Percentiles rank a stretch among this genome's conserved stretches.
phyloP scores from a whole-genome alignment of 768 basidiomycete species.

The Boletus huronensis region DNA sequence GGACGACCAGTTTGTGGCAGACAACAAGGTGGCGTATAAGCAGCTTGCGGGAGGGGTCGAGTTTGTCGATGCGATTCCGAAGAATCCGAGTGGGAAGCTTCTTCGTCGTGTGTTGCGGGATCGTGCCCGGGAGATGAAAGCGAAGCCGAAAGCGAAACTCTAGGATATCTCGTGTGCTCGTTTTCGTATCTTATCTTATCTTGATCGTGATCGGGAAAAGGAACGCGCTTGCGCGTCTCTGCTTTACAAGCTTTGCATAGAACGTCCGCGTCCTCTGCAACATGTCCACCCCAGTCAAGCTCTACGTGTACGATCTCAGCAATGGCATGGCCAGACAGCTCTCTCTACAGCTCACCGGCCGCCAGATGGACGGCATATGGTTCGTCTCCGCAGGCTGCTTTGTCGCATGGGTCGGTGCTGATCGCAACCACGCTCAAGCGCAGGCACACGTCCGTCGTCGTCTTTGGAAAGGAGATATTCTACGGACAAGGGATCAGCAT shows the following conservation, averaged over 20 bases:
- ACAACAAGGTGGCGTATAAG: conserved; percentile 56
- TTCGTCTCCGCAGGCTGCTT: conserved; percentile 31
- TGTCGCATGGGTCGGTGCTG: background rate
- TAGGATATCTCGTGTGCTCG: background rate
- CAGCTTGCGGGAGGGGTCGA: conserved; percentile 57
- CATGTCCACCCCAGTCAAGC: conserved; percentile 50
- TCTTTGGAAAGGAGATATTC: conserved; percentile 81
- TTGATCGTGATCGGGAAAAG: too few species aligned
- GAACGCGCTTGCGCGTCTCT: conserved; percentile 23
- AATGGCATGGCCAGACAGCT: conserved; percentile 79
- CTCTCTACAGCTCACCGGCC: conserved; percentile 78
- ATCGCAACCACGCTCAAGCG: conserved; percentile 9
- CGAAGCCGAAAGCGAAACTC: conserved; percentile 23
- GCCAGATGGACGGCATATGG: conserved; percentile 94
- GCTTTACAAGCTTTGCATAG: background rate
- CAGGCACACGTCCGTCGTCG: conserved; percentile 93
- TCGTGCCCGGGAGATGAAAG: conserved; percentile 36
- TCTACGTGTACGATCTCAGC: conserved; percentile 91
- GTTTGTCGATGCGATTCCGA: conserved; percentile 53
- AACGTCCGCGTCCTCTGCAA: background rate
- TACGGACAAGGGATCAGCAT: conserved; percentile 85
- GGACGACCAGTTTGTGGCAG: conserved; percentile 45
- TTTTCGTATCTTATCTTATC: conserved; percentile 23
- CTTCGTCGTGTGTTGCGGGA: conserved; percentile 51
- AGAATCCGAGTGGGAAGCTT: conserved; percentile 61